Conservation (phyloP, 2,329 filamentous ascomycete species). For the Penicillium sp. region DNA sequence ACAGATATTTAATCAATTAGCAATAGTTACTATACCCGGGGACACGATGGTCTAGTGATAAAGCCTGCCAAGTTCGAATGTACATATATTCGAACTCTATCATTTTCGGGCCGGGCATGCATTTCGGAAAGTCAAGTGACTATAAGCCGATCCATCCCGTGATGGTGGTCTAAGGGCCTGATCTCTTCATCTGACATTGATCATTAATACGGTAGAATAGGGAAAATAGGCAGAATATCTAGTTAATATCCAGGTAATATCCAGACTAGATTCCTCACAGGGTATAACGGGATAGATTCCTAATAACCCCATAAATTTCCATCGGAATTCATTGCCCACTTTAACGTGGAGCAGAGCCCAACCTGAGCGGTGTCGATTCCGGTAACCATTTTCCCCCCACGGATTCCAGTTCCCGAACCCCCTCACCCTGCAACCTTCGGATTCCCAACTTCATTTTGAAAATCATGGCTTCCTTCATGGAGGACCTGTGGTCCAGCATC, state of each 20-base stretch:
- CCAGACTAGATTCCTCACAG: background rate
- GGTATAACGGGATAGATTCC: background rate
- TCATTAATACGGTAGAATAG: background rate
- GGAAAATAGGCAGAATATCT: background rate
- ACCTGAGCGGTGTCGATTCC: constrained; percentile 1
- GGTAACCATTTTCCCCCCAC: constrained; percentile 8
- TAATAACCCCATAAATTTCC: background rate
- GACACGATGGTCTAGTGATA: too few relatives aligned
- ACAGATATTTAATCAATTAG: background rate
- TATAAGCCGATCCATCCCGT: background rate
- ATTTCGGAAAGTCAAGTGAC: background rate
- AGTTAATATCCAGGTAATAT: background rate
- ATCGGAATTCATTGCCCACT: constrained; percentile 4
- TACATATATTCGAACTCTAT: background rate
- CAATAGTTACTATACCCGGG: too few relatives aligned
- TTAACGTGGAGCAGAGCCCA: background rate
- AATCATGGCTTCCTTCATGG: constrained; percentile 56
- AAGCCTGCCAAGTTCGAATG: background rate
- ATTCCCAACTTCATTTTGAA: constrained; percentile 8
- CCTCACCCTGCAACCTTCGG: constrained; percentile 14
- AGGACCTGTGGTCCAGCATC: constrained; percentile 84
- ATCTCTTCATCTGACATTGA: background rate
- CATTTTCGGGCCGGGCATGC: background rate
- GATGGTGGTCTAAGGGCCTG: background rate
- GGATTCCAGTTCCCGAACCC: constrained; percentile 25